Conservation (phyloP, 805 yeast species). For the Nakazawaea ambrosiae region DNA sequence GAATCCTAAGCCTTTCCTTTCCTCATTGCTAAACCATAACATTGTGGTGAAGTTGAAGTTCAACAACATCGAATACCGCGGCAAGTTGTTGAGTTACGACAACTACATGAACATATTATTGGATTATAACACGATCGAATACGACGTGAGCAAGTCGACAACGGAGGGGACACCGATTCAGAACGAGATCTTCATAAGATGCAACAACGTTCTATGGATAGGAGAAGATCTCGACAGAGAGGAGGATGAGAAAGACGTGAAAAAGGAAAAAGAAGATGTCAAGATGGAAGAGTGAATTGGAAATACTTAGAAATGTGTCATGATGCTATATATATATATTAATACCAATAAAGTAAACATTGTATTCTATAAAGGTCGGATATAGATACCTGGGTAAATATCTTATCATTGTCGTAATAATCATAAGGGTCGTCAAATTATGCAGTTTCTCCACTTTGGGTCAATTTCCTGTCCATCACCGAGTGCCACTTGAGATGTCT, state of each 20-base stretch:
- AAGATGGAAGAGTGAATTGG: background rate
- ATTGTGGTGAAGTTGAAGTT: conserved; percentile 83
- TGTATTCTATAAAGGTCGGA: background rate
- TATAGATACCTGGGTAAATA: background rate
- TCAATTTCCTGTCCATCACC: conserved; percentile 14
- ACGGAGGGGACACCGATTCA: conserved; percentile 23
- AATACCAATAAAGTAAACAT: no score
- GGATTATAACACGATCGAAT: conserved; percentile 43
- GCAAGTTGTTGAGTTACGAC: conserved; percentile 72
- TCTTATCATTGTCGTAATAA: no score
- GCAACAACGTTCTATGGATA: conserved; percentile 83
- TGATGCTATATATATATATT: no score
- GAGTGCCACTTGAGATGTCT: conserved; percentile 52
- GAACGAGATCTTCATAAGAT: conserved; percentile 72
- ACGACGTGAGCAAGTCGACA: conserved; percentile 40
- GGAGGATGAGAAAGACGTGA: conserved; percentile 12
- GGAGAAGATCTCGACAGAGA: conserved; percentile 30
- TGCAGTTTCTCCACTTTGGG: no score
- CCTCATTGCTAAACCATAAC: conserved; percentile 60
- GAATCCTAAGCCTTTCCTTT: conserved; percentile 87
- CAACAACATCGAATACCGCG: conserved; percentile 83
- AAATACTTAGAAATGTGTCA: no score
- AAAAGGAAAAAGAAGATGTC: conserved; percentile 2
- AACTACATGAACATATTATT: conserved; percentile 88
- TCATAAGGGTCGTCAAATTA: no score